Base-by-base conservation (phyloP, 2,329 filamentous ascomycete genomes). In the Chaetomium globosum region DNA sequence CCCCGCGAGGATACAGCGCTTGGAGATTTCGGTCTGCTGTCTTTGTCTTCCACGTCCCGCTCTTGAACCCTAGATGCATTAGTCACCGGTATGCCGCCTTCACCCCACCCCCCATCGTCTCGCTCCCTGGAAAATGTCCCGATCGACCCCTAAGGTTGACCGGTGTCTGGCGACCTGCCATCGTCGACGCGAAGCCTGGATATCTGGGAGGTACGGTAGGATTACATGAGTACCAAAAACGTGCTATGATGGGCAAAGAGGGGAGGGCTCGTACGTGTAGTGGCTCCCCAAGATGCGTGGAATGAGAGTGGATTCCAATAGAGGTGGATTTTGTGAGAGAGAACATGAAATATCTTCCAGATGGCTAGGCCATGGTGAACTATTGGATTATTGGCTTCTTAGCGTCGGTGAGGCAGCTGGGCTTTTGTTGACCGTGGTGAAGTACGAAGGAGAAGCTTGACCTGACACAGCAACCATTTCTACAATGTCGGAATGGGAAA, bases 21-120 rank as follows among this genome's bases (percentile, higher is more conserved):
- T 0, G 80, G 80, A 8, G 69, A 78, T 7, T 79, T 81, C 65
- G 70, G 81, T 26, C 74, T 81, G 30, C 72, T 82, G 33, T 73
- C 82, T 3, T 78, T 77, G 71, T 82, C 80, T 43, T n/a, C 4
- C 68, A 72, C 19, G 70, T 82, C 59, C 64, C 73, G 4, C 55
- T 43, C 39, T 43, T 43, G 39, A 12, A 43, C 39, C 39, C 16
- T 16, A 6, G 13, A 43, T 16, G 39, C 39, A 43, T 43, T 16
- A 48, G 46, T 26, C 51, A 53, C 51, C 19, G 13, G 12, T 12
- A 5, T 6, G 51, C 13, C 51, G 51, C 9, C 26, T 31, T 31
- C 28, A 30, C 31, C 26, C 51, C 51, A 4, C 19, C 12, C 31
- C 26, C 51, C 51, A 4, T 30, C 12, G 23, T 52, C 10, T 12